Evolutionary conservation across 2,329 filamentous ascomycete species (phyloP).

Genomic region (Colletotrichum sp.): DNA sequence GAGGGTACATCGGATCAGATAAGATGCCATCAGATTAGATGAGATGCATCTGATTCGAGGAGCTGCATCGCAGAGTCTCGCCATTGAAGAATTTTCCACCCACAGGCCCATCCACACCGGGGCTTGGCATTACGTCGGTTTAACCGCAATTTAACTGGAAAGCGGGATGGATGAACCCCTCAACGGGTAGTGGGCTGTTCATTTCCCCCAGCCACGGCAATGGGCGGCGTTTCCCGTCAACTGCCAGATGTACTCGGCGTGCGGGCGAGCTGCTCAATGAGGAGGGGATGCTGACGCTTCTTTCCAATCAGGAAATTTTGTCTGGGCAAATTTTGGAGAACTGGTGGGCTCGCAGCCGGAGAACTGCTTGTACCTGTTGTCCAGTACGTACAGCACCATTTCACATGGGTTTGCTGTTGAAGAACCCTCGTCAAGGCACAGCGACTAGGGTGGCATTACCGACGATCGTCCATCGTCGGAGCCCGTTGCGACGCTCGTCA

Average conservation of each 20-base stretch:
- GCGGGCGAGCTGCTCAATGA: not conserved
- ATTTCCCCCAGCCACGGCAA: not conserved
- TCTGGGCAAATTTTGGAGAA: not conserved
- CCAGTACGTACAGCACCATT: not conserved
- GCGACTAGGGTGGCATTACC: not conserved
- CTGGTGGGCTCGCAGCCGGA: not conserved
- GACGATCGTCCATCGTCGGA: not conserved
- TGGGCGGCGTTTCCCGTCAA: not conserved
- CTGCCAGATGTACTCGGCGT: not conserved
- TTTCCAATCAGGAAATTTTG: not conserved
- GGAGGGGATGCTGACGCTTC: not conserved
- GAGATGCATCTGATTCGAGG: not conserved
- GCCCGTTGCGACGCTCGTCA: not conserved
- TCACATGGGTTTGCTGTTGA: not conserved
- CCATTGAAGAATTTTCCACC: not conserved
- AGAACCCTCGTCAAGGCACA: not conserved
- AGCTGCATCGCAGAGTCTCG: not conserved
- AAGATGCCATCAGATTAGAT: slow-evolving; percentile 19
- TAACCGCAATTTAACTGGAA: not conserved
- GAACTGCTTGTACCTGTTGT: not conserved
- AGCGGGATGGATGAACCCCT: not conserved
- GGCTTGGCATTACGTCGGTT: slow-evolving; percentile 3
- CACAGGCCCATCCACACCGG: not conserved
- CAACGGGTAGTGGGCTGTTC: not conserved
- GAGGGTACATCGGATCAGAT: slow-evolving; percentile 9